These are phyloP conservation scores for Vitis hybrid DNA, from an alignment of 177 flowering plant species.

Conservation along the genomic window DNA sequence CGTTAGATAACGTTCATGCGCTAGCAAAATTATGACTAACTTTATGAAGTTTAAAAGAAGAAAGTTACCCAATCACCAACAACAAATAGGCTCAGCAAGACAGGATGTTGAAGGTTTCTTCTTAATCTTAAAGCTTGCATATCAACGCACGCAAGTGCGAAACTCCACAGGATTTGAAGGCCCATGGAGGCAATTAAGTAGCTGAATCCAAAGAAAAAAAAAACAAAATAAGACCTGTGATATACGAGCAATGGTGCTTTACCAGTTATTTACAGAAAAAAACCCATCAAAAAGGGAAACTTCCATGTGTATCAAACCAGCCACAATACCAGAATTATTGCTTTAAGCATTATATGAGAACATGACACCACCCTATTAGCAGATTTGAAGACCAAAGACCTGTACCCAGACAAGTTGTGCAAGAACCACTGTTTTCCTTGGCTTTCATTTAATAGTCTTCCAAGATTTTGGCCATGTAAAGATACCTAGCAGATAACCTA, in stretches of 20 bases:
- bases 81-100: slow-evolving; percentile 29
- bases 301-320: not conserved
- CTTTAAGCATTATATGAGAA: not conserved
- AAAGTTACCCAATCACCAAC: slow-evolving; percentile 33
- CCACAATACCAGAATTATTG: not conserved
- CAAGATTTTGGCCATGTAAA: not conserved
- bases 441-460: not conserved
- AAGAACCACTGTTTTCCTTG: not conserved
- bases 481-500: not conserved
- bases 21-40: not conserved
- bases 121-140: slow-evolving; percentile 29
- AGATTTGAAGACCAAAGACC: not conserved
- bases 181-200: slow-evolving; percentile 13
- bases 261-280: not conserved
- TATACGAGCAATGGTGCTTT: not conserved
- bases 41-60: not conserved
- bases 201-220: not conserved
- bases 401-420: not conserved
- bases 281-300: not conserved
- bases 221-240: not conserved
- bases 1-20: not conserved
- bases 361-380: not conserved
- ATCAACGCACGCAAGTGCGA: slow-evolving; percentile 32
- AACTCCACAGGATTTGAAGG: slow-evolving; percentile 32
- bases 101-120: slow-evolving; percentile 19